Evolutionary conservation across 208 protist species (phyloP).

Genomic region (Vickermania ingenoplastis): DNA sequence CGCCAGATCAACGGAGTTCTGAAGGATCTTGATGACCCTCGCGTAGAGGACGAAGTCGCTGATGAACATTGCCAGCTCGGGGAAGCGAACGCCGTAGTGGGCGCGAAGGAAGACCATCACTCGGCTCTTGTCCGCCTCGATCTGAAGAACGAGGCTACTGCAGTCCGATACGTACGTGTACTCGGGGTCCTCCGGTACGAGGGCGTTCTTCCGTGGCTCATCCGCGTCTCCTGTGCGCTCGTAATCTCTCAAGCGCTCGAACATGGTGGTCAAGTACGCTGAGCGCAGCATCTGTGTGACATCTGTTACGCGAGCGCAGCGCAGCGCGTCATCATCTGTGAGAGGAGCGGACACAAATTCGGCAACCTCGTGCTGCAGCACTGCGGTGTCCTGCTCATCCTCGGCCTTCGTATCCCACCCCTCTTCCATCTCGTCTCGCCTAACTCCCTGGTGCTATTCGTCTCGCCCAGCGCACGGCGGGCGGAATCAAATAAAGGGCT

Average conservation of each 20-base stretch:
- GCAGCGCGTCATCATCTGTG: constrained; percentile 72
- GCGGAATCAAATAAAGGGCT: too few species aligned
- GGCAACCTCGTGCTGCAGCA: constrained; percentile 23
- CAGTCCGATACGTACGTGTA: constrained; percentile 87
- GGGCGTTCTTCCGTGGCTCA: constrained; percentile 60
- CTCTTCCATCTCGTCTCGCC: constrained; percentile 49
- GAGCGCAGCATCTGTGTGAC: constrained; percentile 73
- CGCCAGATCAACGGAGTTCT: constrained; percentile 77
- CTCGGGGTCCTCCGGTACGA: constrained; percentile 75
- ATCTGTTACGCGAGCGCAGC: constrained; percentile 73
- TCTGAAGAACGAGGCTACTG: constrained; percentile 71
- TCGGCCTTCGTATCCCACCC: constrained; percentile 43
- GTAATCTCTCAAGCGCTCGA: constrained; percentile 66
- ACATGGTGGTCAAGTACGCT: constrained; percentile 62
- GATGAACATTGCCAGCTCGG: constrained; percentile 85
- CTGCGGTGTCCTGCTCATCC: constrained; percentile 4
- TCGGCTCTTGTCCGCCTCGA: constrained; percentile 85
- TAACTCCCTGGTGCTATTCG: too few species aligned
- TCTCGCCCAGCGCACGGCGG: too few species aligned
- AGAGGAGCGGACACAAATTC: constrained; percentile 16
- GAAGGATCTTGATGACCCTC: constrained; percentile 71
- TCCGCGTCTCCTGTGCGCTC: constrained; percentile 25
- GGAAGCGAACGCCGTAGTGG: constrained; percentile 82
- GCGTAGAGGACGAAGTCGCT: constrained; percentile 79
- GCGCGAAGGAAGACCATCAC: constrained; percentile 81